phyloP scores from a whole-genome alignment of 2,329 filamentous ascomycete genomes.

The Reticulascus tulasneorum region DNA sequence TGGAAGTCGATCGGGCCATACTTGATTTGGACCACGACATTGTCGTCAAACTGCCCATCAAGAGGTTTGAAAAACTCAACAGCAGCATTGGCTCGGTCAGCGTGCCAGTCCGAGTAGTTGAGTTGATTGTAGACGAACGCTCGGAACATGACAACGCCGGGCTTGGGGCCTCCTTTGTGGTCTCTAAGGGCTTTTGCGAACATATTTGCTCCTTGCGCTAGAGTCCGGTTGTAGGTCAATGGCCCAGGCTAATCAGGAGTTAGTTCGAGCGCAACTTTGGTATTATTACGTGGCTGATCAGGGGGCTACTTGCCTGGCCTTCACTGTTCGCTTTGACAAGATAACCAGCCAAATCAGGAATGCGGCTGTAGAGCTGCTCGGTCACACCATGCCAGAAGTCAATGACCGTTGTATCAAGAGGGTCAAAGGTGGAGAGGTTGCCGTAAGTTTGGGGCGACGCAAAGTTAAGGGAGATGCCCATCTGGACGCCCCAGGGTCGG shows the following conservation, averaged over 20 bases:
- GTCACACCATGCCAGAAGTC: slow-evolving; percentile 61
- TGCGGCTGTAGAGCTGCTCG: slow-evolving; percentile 50
- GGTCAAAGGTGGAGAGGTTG: slow-evolving; percentile 59
- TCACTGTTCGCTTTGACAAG: slow-evolving; percentile 70
- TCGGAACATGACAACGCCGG: slow-evolving; percentile 63
- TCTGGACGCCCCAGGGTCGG: slow-evolving; percentile 61
- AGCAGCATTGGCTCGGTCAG: slow-evolving; percentile 66
- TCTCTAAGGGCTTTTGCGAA: slow-evolving; percentile 58
- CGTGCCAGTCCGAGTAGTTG: slow-evolving; percentile 57
- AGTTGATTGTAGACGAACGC: slow-evolving; percentile 65
- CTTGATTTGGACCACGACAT: slow-evolving; percentile 70
- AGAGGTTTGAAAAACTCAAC: slow-evolving; percentile 63
- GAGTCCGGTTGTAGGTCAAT: slow-evolving; percentile 64
- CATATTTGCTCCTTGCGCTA: slow-evolving; percentile 64
- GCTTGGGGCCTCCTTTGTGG: slow-evolving; percentile 38
- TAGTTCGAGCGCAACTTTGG: too few species aligned
- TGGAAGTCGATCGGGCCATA: slow-evolving; percentile 74
- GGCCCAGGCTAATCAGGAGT: too few species aligned
- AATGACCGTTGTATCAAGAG: slow-evolving; percentile 56
- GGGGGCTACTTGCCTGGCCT: too few species aligned
- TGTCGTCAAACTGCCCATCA: slow-evolving; percentile 64
- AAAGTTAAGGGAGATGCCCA: slow-evolving; percentile 67
- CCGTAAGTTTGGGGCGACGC: slow-evolving; percentile 56
- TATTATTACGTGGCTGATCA: too few species aligned
- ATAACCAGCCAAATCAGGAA: slow-evolving; percentile 67